Base-by-base conservation (phyloP, 495 filamentous ascomycete genomes). In the Aspergillus sclerotioniger region DNA sequence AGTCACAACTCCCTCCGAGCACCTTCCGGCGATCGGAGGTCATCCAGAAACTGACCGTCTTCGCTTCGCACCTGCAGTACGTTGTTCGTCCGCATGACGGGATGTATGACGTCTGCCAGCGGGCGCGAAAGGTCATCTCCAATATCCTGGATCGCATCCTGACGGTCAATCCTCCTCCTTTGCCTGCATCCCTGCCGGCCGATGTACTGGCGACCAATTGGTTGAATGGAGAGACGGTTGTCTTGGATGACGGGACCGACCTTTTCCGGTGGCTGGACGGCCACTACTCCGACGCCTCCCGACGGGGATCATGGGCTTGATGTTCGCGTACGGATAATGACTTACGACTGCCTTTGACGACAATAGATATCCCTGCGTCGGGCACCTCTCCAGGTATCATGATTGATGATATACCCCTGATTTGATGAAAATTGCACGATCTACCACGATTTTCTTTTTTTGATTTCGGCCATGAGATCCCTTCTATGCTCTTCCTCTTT, bases 31-130 rank as follows among this genome's bases (percentile, higher is more conserved):
- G 82, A 15, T 84, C 83, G 0, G 77, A 82, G 49, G 77, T 81
- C 15, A 81, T 85, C 19, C 83, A 85, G 57, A 80, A 82, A 54
- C 74, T 86, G 6, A 84, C 78, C 45, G 71, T 84, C 44, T 81
- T 86, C 49, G 66, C 66, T 13, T 50, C 47, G 12, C 51, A 53
- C 19, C 51, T 53, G 16, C 51, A 53, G 12, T 53, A 53, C 51
- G 51, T 53, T 5, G 51, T 53, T 0, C 51, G 51, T 2, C 51
- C 51, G 20, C 51, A 53, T 21, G 51, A 53, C 15, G 32, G 51
- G 6, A 37, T 21, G 32, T 53, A 53, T 15, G 51, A 53, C 16
- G 32, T 43, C 35, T 41, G 51, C 51, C 51, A 53, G 51, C 51
- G 35, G 12, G 51, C 51, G 8, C 51, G 51, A 3, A 53, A 53